These are phyloP conservation scores for Phaeophleospora eucalypticola DNA, from an alignment of 2,329 filamentous ascomycete genomes.

Conservation along the genomic window DNA sequence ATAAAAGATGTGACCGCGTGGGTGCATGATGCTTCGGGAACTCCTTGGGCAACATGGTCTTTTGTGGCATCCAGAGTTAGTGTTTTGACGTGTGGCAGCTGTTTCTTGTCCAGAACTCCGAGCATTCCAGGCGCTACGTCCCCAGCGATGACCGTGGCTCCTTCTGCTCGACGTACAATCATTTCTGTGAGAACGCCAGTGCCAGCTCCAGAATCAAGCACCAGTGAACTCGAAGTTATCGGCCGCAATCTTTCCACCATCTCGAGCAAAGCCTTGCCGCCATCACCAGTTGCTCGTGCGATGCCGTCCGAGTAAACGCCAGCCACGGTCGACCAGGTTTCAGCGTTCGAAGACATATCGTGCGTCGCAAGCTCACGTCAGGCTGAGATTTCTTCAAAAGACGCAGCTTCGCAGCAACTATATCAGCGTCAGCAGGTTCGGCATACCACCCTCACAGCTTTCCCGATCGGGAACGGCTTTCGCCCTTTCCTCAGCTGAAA, in stretches of 20 bases:
- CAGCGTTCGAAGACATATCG: too few species aligned
- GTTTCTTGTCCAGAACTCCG: not conserved
- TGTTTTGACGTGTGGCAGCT: slow-evolving; percentile 1
- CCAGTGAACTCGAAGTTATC: slow-evolving; percentile 1
- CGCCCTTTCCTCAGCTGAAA: too few species aligned
- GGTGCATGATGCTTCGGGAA: not conserved
- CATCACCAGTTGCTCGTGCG: not conserved
- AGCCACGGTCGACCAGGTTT: not conserved
- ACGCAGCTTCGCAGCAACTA: too few species aligned
- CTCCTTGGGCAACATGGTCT: slow-evolving; percentile 6
- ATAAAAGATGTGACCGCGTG: slow-evolving; percentile 10
- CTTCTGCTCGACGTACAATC: not conserved
- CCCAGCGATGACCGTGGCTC: slow-evolving; percentile 4
- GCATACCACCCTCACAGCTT: too few species aligned
- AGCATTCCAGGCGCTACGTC: slow-evolving; percentile 9
- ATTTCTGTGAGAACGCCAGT: slow-evolving; percentile 8
- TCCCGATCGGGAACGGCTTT: too few species aligned
- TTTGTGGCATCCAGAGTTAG: slow-evolving; percentile 6
- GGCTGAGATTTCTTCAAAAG: too few species aligned
- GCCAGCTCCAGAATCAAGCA: slow-evolving; percentile 12
- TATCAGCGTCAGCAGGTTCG: too few species aligned
- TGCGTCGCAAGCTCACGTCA: too few species aligned
- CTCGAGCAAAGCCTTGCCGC: not conserved
- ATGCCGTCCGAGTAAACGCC: not conserved
- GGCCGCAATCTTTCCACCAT: slow-evolving; percentile 1